Conservation (phyloP, 164 flowering plant species). For the Warburgia ugandensis region DNA sequence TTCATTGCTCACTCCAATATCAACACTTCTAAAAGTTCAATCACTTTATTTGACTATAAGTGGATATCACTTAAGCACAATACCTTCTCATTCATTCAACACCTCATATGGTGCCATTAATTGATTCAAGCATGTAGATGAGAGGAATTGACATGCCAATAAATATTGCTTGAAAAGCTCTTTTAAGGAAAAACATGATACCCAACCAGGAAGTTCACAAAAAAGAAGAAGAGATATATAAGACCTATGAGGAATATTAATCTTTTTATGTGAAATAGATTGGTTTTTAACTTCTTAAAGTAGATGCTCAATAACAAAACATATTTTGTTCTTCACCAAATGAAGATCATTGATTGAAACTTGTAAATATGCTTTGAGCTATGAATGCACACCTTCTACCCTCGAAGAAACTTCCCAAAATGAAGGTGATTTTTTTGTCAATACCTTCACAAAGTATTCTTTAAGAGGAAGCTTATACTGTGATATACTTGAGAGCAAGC, state of each 20-base stretch:
- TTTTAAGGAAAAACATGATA: slow-evolving; percentile 7
- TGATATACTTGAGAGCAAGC: slow-evolving; percentile 4
- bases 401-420: slow-evolving; percentile 10
- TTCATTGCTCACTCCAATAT: neutral
- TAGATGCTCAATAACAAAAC: slow-evolving; percentile 8
- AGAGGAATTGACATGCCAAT: neutral
- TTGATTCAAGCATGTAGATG: neutral
- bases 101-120: slow-evolving; percentile 7
- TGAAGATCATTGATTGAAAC: slow-evolving; percentile 2
- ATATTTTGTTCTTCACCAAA: slow-evolving; percentile 5
- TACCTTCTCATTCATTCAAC: no score
- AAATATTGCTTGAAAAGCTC: slow-evolving; percentile 7
- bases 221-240: no score
- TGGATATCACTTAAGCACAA: slow-evolving; percentile 10
- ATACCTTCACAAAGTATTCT: slow-evolving; percentile 11
- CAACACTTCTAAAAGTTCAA: neutral
- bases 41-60: slow-evolving; percentile 3
- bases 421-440: slow-evolving; percentile 6
- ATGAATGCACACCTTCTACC: slow-evolving; percentile 11
- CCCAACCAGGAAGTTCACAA: slow-evolving; percentile 1
- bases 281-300: slow-evolving; percentile 7
- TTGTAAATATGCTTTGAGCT: slow-evolving; percentile 5
- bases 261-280: slow-evolving; percentile 1
- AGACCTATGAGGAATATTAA: neutral
- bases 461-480: slow-evolving; percentile 5